These are phyloP conservation scores for Teunomyces cretensis DNA, from an alignment of 805 yeast genomes.

Conservation along the genomic window DNA sequence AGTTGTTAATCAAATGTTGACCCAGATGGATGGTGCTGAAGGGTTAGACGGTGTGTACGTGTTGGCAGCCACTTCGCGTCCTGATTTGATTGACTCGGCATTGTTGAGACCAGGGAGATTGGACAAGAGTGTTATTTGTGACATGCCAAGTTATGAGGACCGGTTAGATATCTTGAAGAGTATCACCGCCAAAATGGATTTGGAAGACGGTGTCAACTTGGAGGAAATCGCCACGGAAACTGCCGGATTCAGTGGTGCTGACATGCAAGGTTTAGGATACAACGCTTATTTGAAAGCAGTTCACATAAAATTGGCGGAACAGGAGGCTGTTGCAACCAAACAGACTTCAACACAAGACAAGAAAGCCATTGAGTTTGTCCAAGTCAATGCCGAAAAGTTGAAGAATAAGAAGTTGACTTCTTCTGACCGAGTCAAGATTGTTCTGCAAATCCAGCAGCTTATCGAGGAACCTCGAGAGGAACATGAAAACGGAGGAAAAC, in stretches of 20 bases:
- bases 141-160: slow-evolving; percentile 72
- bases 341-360: slow-evolving; percentile 6
- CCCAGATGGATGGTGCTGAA: slow-evolving; percentile 98
- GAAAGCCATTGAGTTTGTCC: slow-evolving; percentile 41
- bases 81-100: slow-evolving; percentile 94
- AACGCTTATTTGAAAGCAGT: slow-evolving; percentile 89
- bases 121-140: slow-evolving; percentile 89
- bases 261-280: slow-evolving; percentile 86
- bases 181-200: slow-evolving; percentile 59
- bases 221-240: slow-evolving; percentile 55
- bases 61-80: slow-evolving; percentile 93
- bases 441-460: slow-evolving; percentile 44
- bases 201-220: slow-evolving; percentile 52
- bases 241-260: slow-evolving; percentile 90
- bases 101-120: slow-evolving; percentile 92
- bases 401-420: slow-evolving; percentile 30
- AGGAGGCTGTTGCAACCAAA: slow-evolving; percentile 27
- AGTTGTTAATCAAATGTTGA: slow-evolving; percentile 93
- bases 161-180: slow-evolving; percentile 69
- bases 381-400: slow-evolving; percentile 32
- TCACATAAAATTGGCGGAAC: slow-evolving; percentile 60
- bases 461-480: slow-evolving; percentile 13
- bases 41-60: slow-evolving; percentile 96
- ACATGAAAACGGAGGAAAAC: slow-evolving; percentile 6
- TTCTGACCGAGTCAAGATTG: slow-evolving; percentile 39